Evolutionary conservation across 345 rosid genomes (phyloP), one percentile per base, ranked within the genome.

Genomic region (Salix purpurea): DNA sequence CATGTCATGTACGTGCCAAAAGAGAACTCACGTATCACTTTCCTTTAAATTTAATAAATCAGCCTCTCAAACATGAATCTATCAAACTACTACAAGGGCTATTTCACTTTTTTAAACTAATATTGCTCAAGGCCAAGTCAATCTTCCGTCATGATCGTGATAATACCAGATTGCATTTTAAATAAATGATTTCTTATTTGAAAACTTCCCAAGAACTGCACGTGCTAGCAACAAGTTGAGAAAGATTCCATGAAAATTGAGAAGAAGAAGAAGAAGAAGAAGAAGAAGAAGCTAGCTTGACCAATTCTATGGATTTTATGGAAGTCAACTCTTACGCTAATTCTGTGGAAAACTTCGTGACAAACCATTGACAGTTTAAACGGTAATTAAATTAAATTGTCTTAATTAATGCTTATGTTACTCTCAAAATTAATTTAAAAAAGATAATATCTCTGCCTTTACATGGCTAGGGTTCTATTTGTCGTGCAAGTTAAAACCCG

Each of bases 401-500:
- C 62, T n/a, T 2, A 6, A 18, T 16, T 8, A n/a, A 23, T n/a
- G 28, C 1, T 9, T 23, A 1, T n/a, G 62, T n/a, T 56, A 9
- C 64, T 23, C 5, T 58, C 64, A 23, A 24, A n/a, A 58, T 58
- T 0, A 2, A 26, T 56, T 52, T 6, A 0, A 54, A 0, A 54
- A 50, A 16, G n/a, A 71, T 16, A 30, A 2, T 40, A 40, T 40
- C 1, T 0, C 19, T n/a, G 24, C n/a, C 62, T 37, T 56, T 37
- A 26, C 61, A 14, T 70, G 32, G 48, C 19, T 34, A 62, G 21
- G 62, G 32, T 71, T 15, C 60, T 16, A 18, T 39, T 78, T 28
- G 32, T 56, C 72, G 52, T 71, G 67, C 14, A 39, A 18, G 52
- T 3, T 28, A 67, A 72, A 78, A 39, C 50, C 50, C 61, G 72